Base-by-base conservation (phyloP, 1,284 basidiomycete species). In the Ustilago bromivora region DNA sequence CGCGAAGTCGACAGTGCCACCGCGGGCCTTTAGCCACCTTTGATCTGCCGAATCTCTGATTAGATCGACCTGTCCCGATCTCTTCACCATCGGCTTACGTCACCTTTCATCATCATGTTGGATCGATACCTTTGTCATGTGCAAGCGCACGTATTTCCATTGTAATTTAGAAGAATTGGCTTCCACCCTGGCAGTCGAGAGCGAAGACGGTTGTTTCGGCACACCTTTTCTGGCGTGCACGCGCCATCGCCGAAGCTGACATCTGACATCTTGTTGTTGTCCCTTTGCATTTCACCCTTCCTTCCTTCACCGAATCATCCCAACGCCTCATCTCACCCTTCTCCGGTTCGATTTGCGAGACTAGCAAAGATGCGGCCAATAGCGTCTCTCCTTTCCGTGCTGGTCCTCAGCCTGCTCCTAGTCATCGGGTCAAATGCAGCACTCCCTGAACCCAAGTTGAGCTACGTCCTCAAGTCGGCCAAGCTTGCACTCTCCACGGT, bases 401-500 rank as follows among this genome's bases (percentile, higher is more conserved):
- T 65, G 5, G 32, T 73, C 3, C 36, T 65, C 5, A 49, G 58
- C 40, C 13, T 76, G 58, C 41, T 76, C n/a, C 53, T 71, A 28
- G 55, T 59, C 46, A 38, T 63, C 46, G 61, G 67, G n/a, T 52
- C 60, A 0, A 34, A 68, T 13, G 74, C 74, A 47, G 73, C 73
- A 23, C 61, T 71, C 32, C 47, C 72, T 36, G 32, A 62, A 59
- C 69, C 75, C 57, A 74, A 74, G 53, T 55, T 78, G 57, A 71
- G 66, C 66, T 78, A 78, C 57, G 72, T 76, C 19, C 69, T 78
- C 63, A 63, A 52, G 34, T 61, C 66, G 53, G 76, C 65, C 71
- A 78, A 72, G 63, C 61, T 78, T 19, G 69, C 76, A 0, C 69
- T 78, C 41, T 69, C 76, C 7, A 72, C 76, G 1, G 66, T 78